These are phyloP conservation scores for Artemisia tridentata DNA, from an alignment of 129 eudicot genomes.

Conservation along the genomic window DNA sequence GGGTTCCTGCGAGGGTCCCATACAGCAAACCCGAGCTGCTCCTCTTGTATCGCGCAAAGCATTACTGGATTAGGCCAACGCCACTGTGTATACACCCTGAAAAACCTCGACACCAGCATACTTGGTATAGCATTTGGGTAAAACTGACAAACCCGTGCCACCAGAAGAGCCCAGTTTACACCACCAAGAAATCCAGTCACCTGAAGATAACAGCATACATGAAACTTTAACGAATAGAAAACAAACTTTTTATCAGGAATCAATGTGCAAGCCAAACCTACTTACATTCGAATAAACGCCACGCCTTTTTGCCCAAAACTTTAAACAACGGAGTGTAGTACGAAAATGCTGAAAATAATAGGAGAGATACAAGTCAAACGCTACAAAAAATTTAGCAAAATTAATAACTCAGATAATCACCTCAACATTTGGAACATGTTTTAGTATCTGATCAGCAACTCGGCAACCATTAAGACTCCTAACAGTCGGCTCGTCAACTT, in stretches of 20 bases:
- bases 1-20: slow-evolving; percentile 95
- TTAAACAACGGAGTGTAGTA: slow-evolving; percentile 77
- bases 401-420: slow-evolving; percentile 23
- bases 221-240: background rate
- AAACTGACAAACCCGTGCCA: slow-evolving; percentile 81
- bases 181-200: slow-evolving; percentile 98
- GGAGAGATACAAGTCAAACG: background rate
- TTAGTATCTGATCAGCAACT: slow-evolving; percentile 91
- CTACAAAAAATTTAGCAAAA: background rate
- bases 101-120: slow-evolving; percentile 85
- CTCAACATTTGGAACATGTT: slow-evolving; percentile 92
- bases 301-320: slow-evolving; percentile 89
- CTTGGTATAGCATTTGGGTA: slow-evolving; percentile 91
- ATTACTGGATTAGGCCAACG: slow-evolving; percentile 98
- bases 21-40: slow-evolving; percentile 73
- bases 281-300: slow-evolving; percentile 96
- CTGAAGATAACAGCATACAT: slow-evolving; percentile 26
- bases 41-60: slow-evolving; percentile 80
- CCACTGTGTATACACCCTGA: slow-evolving; percentile 89
- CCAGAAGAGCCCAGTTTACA: slow-evolving; percentile 95
- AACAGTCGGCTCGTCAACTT: slow-evolving; percentile 84
- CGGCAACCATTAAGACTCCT: slow-evolving; percentile 88
- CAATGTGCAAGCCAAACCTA: background rate
- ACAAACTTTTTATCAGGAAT: background rate
- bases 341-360: slow-evolving; percentile 59